phyloP scores from a whole-genome alignment of 768 basidiomycete species.

The Sporobolomyces phaffii region DNA sequence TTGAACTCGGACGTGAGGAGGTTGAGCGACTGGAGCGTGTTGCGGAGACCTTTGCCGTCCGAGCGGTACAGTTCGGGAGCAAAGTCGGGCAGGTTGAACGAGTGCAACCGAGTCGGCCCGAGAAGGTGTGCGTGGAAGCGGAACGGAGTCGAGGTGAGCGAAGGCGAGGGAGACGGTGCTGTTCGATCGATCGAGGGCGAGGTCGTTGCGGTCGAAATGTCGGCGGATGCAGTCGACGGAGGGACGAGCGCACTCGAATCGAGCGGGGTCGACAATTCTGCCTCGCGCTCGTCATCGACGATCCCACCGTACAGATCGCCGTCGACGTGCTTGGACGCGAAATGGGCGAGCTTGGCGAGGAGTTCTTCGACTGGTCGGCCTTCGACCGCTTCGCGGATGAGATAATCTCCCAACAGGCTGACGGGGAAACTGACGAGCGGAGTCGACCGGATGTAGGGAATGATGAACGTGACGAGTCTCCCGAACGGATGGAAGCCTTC shows the following conservation, averaged over 20 bases:
- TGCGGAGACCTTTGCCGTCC: conserved; percentile 14
- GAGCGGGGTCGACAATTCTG: not conserved
- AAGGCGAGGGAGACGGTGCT: not conserved
- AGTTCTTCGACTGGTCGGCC: conserved; percentile 7
- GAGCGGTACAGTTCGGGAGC: not conserved
- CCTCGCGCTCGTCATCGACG: conserved; percentile 12
- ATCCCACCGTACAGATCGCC: not conserved
- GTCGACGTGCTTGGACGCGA: conserved; percentile 12
- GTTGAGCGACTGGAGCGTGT: conserved; percentile 13
- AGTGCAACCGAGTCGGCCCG: conserved; percentile 6
- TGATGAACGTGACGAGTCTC: not conserved
- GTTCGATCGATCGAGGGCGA: not conserved
- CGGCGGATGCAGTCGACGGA: not conserved
- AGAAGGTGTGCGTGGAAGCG: conserved; percentile 6
- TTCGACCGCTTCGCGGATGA: conserved; percentile 15
- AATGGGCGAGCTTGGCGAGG: conserved; percentile 1
- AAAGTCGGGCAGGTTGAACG: not conserved
- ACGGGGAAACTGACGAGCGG: not conserved
- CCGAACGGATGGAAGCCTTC: not conserved
- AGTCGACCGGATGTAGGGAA: conserved; percentile 10
- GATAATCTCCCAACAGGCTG: not conserved
- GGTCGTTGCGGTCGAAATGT: not conserved
- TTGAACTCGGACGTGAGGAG: conserved; percentile 16
- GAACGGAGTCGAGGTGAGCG: not conserved
- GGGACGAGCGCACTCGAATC: not conserved